Evolutionary conservation across 1,284 basidiomycete species (phyloP), one percentile per base, ranked within the genome.

Genomic region (Mycena citricolor): DNA sequence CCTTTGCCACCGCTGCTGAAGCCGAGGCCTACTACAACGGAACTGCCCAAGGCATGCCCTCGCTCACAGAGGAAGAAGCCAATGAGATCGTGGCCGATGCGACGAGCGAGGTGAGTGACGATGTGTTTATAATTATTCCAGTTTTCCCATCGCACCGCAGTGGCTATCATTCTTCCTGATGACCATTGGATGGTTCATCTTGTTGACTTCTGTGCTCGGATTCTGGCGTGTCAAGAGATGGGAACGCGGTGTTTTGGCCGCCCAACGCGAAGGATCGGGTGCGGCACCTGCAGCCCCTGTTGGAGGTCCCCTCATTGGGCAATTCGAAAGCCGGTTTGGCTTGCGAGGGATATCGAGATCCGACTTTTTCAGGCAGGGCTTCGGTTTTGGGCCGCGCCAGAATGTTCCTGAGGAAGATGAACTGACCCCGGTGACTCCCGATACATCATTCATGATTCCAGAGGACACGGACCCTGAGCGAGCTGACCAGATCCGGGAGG

Each of bases 81-180:
- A 63, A 59, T 21, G 53, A 63, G 21, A 37, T 73, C 16, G 62
- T 77, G 4, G 67, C 70, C 17, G 79, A 81, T 49, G 74, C 79
- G 14, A 83, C 83, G 0, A 77, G 22, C 14, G 50, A 52, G 35
- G 49, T 51, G 36, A 21, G 38, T 35, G n/a, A 5, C 14, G 3
- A 22, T 25, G 12, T n/a, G 23, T 40, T 11, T 45, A 21, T 7
- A 0, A 22, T 39, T 39, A 31, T 17, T 14, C n/a, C n/a, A n/a
- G n/a, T n/a, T n/a, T n/a, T n/a, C n/a, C n/a, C n/a, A n/a, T n/a
- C n/a, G n/a, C n/a, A n/a, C n/a, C 81, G 2, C 90, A 97, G 61
- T 97, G 90, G 90, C 71, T 97, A 32, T 87, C 89, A 10, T 97
- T 97, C 70, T 81, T 95, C 66, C 71, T 97, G 53, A 97, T 97